Evolutionary conservation across 2,329 filamentous ascomycete species (phyloP), one percentile per base, ranked within the genome.

Genomic region (Colletotrichum sansevieriae): DNA sequence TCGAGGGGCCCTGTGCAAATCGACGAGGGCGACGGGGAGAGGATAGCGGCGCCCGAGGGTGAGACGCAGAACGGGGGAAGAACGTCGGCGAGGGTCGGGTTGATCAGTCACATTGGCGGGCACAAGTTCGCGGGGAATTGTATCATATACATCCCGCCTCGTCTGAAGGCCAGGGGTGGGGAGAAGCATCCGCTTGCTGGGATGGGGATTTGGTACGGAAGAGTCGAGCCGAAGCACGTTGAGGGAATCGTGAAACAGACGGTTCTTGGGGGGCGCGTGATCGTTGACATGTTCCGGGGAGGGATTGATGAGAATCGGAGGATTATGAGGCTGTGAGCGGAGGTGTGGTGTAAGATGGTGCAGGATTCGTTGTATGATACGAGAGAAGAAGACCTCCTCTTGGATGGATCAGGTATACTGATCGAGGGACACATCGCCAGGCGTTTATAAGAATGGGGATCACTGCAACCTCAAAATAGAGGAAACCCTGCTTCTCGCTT

Each of bases 61-160:
- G 49, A 62, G 51, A 68, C 70, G 74, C 73, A 5, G 20, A 44
- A n/a, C 29, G 29, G 39, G 3, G 46, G 33, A 57, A 54, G 69
- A 72, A 72, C 68, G 7, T 81, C 84, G 1, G 91, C 89, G 2
- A 82, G 90, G 55, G 86, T 95, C 0, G 93, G 88, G 0, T 75
- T 91, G 63, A 92, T 95, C 63, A 93, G 90, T 70, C 93, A 97
- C 74, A 90, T 97, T 61, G 92, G 93, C 1, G 93, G 93, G 0
- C 93, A 97, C 79, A 95, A 94, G 77, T 95, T 91, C 76, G 93
- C 93, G 0, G 93, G 93, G 1, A 97, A 97, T 77, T 87, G 95
- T 41, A 94, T 96, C 55, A 80, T 96, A 1, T 96, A 96, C 74
- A 77, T 96, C 5, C 93, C 93, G 4, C 91, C 90, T 0, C 75